These are phyloP conservation scores for Jamesozyma hellenica DNA, from an alignment of 805 yeast species.

Conservation along the genomic window DNA sequence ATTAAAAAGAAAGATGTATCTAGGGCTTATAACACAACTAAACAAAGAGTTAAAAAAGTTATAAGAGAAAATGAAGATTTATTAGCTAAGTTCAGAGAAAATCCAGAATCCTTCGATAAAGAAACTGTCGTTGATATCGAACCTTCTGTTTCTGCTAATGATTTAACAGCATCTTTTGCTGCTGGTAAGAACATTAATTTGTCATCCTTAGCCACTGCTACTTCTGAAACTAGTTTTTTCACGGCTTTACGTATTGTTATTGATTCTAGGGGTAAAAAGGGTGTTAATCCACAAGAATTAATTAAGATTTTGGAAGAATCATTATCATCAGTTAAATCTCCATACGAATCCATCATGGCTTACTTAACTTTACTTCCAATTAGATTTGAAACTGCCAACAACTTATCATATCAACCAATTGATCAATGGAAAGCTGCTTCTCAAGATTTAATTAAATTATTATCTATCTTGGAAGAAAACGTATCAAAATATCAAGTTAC, in stretches of 20 bases:
- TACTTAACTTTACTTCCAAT: slow-evolving; percentile 76
- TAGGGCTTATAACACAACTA: slow-evolving; percentile 76
- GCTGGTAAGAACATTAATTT: slow-evolving; percentile 22
- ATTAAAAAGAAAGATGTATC: slow-evolving; percentile 78
- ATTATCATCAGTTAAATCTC: slow-evolving; percentile 37
- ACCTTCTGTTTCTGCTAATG: slow-evolving; percentile 7
- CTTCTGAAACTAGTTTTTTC: slow-evolving; percentile 46
- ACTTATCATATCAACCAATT: slow-evolving; percentile 61
- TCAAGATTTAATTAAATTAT: slow-evolving; percentile 49
- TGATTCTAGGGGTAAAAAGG: slow-evolving; percentile 93
- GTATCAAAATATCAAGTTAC: slow-evolving; percentile 50
- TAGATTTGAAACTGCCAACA: slow-evolving; percentile 70
- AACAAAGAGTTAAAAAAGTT: slow-evolving; percentile 79
- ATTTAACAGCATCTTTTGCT: slow-evolving; percentile 24
- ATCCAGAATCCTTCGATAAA: slow-evolving; percentile 65
- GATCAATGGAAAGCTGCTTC: slow-evolving; percentile 71
- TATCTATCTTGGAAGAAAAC: slow-evolving; percentile 60
- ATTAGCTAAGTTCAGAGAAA: slow-evolving; percentile 49
- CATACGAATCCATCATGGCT: slow-evolving; percentile 71
- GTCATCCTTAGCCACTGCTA: slow-evolving; percentile 26
- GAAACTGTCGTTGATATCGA: slow-evolving; percentile 33
- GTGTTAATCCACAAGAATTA: slow-evolving; percentile 75
- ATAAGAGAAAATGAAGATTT: slow-evolving; percentile 56
- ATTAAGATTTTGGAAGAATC: slow-evolving; percentile 59
- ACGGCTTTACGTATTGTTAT: slow-evolving; percentile 60